phyloP scores from a whole-genome alignment of 1,284 basidiomycete species.

The Cystobasidium sp. region DNA sequence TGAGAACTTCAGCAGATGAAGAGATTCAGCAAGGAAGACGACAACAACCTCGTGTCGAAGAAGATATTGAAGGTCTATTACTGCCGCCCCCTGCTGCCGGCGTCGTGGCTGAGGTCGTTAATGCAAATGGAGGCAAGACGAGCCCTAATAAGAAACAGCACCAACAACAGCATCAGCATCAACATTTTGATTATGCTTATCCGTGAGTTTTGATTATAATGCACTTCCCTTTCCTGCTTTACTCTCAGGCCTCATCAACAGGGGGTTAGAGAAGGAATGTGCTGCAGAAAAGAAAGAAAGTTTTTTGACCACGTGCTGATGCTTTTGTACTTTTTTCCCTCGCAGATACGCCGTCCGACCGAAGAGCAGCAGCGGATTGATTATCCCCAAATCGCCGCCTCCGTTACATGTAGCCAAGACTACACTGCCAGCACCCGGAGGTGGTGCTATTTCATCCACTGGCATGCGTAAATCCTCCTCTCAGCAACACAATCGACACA shows the following conservation, averaged over 20 bases:
- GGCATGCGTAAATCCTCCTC: constrained; percentile 30
- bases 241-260: neutral
- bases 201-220: constrained; percentile 9
- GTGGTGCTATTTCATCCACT: neutral
- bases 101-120: neutral
- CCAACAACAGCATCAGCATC: too few species aligned
- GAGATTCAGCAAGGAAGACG: too few species aligned
- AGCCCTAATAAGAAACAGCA: too few species aligned
- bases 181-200: constrained; percentile 32
- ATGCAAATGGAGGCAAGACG: neutral
- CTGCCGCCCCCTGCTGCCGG: constrained; percentile 27
- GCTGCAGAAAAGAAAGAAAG: neutral
- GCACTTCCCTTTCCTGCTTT: neutral
- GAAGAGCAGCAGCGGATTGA: neutral
- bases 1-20: constrained; percentile 7
- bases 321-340: neutral
- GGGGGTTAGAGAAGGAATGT: neutral
- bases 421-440: neutral
- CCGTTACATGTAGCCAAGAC: neutral
- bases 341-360: constrained; percentile 10
- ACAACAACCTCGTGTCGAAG: neutral
- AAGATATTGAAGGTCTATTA: constrained; percentile 19
- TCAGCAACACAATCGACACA: constrained; percentile 9
- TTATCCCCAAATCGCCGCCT: constrained; percentile 12
- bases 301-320: neutral